Base-by-base conservation (phyloP, 1,284 basidiomycete species). In the Hortiboletus rubellus region DNA sequence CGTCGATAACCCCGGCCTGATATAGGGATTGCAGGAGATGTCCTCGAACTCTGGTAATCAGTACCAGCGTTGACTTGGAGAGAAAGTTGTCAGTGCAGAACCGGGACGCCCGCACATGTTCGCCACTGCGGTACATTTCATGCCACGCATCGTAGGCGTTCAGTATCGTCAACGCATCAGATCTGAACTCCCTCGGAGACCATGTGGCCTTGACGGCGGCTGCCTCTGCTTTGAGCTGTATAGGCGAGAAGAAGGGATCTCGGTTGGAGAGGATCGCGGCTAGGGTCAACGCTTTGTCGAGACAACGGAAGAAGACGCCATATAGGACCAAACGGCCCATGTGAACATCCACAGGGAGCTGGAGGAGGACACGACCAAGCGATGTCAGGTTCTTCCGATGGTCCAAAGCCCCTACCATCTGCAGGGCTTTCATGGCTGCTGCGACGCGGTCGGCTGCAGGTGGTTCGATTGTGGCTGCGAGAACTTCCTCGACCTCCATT, bases 251-350 rank as follows among this genome's bases (percentile, higher is more conserved):
- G 80, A 98, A 98, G 4, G 95, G 94, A 65, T 96, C 94, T 40
- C 95, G 87, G 67, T 91, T 92, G 10, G 92, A 90, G 63, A 97
- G 75, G 63, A 97, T 91, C 2, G 95, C 93, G 7, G 95, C 94
- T 42, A 98, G 82, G 5, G 92, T 93, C 50, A 98, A 76, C 0
- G 94, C 93, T 45, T 90, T 87, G 69, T 97, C 93, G 53, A 98
- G 79, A 74, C 95, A 98, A 57, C 91, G 85, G 86, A 97, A 97
- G 79, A 98, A 94, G 63, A 90, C 88, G 40, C 95, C 96, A 70
- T 89, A 93, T 2, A 98, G 80, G 53, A 95, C 91, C 59, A 98
- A 79, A 60, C 94, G 89, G 55, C 94, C 96, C 74, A 98, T 87
- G 55, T 93, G 89, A 0, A 87, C 92, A 55, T 98, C 95, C 50